Percentiles rank a stretch among this genome's conserved stretches.
Evolutionary conservation across 1,284 basidiomycete genomes (phyloP).

Genomic region (Cystobasidium pallidum): DNA sequence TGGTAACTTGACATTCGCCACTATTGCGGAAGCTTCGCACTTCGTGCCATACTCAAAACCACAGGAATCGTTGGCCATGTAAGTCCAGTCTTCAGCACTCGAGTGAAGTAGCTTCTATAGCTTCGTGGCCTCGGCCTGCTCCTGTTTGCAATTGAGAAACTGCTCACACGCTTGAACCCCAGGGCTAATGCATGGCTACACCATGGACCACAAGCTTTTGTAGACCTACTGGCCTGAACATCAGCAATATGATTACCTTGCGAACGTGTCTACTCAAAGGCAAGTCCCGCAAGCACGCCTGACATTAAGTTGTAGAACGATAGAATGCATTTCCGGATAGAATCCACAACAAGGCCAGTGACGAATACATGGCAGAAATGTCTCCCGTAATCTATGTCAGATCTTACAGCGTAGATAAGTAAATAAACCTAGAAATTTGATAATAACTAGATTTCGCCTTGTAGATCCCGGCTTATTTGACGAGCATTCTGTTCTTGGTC

Average conservation of each 20-base stretch:
- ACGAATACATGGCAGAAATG: slow-evolving; percentile 1
- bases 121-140: no score
- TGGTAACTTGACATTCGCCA: slow-evolving; percentile 51
- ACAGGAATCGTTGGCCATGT: slow-evolving; percentile 47
- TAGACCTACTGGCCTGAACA: slow-evolving; percentile 20
- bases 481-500: slow-evolving; percentile 42
- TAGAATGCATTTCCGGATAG: not conserved
- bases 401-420: slow-evolving; percentile 28
- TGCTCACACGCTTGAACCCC: not conserved
- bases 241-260: no score
- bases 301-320: not conserved
- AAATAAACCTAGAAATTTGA: not conserved
- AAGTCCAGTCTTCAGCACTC: no score
- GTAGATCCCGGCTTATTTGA: slow-evolving; percentile 45
- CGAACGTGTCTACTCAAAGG: no score
- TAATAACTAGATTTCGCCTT: slow-evolving; percentile 20
- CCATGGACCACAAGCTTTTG: slow-evolving; percentile 38
- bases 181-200: slow-evolving; percentile 46
- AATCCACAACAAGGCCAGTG: not conserved
- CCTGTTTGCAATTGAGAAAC: no score
- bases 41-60: slow-evolving; percentile 52
- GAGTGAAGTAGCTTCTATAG: no score
- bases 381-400: slow-evolving; percentile 45
- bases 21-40: slow-evolving; percentile 38
- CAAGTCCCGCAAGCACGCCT: no score